phyloP scores from a whole-genome alignment of 1,284 basidiomycete species.

The Moniliophthora roreri region DNA sequence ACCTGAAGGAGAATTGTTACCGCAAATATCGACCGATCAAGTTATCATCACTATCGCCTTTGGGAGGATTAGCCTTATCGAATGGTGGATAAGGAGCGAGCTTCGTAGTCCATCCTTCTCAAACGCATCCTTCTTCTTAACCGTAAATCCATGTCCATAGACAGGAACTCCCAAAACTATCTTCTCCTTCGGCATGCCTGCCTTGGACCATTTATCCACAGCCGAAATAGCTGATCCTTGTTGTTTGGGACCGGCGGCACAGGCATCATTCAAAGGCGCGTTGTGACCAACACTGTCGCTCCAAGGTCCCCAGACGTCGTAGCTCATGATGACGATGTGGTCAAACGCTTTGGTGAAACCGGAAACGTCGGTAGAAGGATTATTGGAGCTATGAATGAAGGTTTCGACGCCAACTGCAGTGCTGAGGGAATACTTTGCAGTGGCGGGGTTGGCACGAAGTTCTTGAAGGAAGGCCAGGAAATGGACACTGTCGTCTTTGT shows the following conservation, averaged over 20 bases:
- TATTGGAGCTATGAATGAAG: constrained; percentile 51
- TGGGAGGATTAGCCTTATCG: neutral
- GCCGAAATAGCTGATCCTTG: constrained; percentile 75
- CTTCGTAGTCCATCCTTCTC: neutral
- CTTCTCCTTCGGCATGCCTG: neutral
- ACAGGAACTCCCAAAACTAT: constrained; percentile 1
- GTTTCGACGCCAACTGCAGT: constrained; percentile 57
- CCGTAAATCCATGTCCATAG: constrained; percentile 4
- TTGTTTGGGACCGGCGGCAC: constrained; percentile 57
- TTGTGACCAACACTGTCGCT: constrained; percentile 58
- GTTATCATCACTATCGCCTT: constrained; percentile 1
- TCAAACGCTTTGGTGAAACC: constrained; percentile 24
- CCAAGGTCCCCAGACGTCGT: constrained; percentile 25
- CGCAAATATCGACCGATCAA: neutral
- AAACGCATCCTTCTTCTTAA: constrained; percentile 1
- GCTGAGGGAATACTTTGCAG: constrained; percentile 49
- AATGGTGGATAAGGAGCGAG: constrained; percentile 1
- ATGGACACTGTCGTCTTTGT: constrained; percentile 40
- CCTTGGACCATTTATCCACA: constrained; percentile 41
- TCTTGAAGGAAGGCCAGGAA: constrained; percentile 47
- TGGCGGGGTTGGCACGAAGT: constrained; percentile 41
- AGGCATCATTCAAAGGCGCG: constrained; percentile 79
- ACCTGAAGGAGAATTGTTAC: neutral
- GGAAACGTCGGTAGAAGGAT: constrained; percentile 54
- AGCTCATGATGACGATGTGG: constrained; percentile 9